Evolutionary conservation across 2,329 filamentous ascomycete species (phyloP).

Genomic region (Colletotrichum nymphaeae): DNA sequence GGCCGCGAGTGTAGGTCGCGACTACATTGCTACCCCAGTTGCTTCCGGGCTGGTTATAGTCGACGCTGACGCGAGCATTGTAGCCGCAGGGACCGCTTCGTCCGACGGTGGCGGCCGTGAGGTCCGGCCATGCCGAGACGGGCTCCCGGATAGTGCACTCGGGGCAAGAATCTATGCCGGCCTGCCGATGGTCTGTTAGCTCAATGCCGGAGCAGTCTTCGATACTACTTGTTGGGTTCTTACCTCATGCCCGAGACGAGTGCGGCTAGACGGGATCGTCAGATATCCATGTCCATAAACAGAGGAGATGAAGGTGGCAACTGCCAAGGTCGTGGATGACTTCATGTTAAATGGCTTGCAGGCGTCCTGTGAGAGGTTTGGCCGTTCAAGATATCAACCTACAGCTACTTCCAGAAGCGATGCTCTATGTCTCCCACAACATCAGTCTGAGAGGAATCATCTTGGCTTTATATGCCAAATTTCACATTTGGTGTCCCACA

Average conservation of each 20-base stretch:
- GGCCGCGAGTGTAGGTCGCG: slow-evolving; percentile 56
- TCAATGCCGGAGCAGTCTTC: neutral
- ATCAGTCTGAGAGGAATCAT: neutral
- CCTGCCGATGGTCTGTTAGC: slow-evolving; percentile 43
- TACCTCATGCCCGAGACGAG: slow-evolving; percentile 56
- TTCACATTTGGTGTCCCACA: neutral
- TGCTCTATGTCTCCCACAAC: neutral
- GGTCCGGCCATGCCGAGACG: slow-evolving; percentile 60
- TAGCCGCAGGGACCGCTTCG: slow-evolving; percentile 64
- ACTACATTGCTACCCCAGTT: slow-evolving; percentile 58
- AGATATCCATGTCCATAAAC: slow-evolving; percentile 58
- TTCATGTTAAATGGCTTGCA: neutral
- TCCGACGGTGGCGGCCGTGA: slow-evolving; percentile 56
- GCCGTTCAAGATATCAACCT: neutral
- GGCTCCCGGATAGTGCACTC: slow-evolving; percentile 67
- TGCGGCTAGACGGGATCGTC: slow-evolving; percentile 55
- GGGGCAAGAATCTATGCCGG: slow-evolving; percentile 61
- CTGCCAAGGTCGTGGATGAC: neutral
- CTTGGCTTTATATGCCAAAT: neutral
- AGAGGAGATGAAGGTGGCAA: neutral
- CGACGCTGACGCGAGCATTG: slow-evolving; percentile 62
- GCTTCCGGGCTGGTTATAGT: slow-evolving; percentile 60
- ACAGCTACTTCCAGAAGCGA: no score
- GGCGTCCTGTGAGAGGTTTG: neutral
- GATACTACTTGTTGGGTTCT: neutral